Percentiles rank a stretch among this genome's conserved stretches.
Conservation (phyloP, 2,329 filamentous ascomycete genomes). For the Mariannaea elegans region DNA sequence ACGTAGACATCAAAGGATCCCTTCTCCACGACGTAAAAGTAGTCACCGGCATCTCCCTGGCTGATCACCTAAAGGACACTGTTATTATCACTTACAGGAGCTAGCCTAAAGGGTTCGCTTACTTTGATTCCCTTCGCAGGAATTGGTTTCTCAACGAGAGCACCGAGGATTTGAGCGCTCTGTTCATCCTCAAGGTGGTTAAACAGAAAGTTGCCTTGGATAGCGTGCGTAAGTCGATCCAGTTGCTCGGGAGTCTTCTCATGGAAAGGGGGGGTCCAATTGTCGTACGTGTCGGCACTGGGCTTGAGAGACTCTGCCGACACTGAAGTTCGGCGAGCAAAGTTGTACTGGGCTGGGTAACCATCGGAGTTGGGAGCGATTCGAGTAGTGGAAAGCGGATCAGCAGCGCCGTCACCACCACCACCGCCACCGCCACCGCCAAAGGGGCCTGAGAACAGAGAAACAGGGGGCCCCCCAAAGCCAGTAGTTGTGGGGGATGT, state of each 20-base stretch:
- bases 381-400: slow-evolving; percentile 57
- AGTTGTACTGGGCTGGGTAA: slow-evolving; percentile 93
- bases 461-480: slow-evolving; percentile 56
- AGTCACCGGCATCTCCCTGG: slow-evolving; percentile 95
- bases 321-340: slow-evolving; percentile 92
- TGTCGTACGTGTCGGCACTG: slow-evolving; percentile 81
- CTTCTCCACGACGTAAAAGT: slow-evolving; percentile 96
- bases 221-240: slow-evolving; percentile 79
- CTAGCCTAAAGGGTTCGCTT: slow-evolving; percentile 13
- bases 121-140: slow-evolving; percentile 86
- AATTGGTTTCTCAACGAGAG: slow-evolving; percentile 93
- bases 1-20: slow-evolving; percentile 93
- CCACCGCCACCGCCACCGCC: slow-evolving; percentile 61
- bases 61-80: slow-evolving; percentile 77
- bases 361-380: slow-evolving; percentile 67
- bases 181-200: slow-evolving; percentile 95
- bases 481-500: slow-evolving; percentile 76
- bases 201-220: slow-evolving; percentile 92
- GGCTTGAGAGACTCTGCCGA: slow-evolving; percentile 97
- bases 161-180: slow-evolving; percentile 84
- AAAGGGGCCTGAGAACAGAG: slow-evolving; percentile 60
- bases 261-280: slow-evolving; percentile 88
- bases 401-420: slow-evolving; percentile 57
- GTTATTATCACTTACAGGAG: slow-evolving; percentile 34
- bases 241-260: slow-evolving; percentile 86